Evolutionary conservation across 345 rosid genomes (phyloP).

Genomic region (Sonneratia caseolaris): DNA sequence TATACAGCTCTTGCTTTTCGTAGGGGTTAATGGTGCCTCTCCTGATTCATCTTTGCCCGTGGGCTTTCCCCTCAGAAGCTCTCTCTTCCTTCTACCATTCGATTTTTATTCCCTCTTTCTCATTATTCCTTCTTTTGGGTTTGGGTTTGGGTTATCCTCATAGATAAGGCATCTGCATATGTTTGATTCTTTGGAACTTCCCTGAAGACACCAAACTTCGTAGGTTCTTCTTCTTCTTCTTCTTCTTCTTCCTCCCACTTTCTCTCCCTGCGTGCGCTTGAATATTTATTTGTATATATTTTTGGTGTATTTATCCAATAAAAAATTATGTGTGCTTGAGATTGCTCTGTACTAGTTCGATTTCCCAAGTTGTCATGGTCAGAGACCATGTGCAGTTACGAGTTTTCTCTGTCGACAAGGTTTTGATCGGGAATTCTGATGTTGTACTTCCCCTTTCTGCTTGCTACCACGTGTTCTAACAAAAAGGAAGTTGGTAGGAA

Average conservation of each 20-base stretch:
- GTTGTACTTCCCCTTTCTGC: not conserved
- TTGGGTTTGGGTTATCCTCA: not conserved
- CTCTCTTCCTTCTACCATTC: not conserved
- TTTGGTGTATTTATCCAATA: not conserved
- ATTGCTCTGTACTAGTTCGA: not conserved
- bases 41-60: not conserved
- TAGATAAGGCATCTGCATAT: slow-evolving; percentile 4
- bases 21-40: not conserved
- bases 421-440: not conserved
- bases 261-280: not conserved
- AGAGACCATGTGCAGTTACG: not conserved
- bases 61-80: not conserved
- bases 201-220: slow-evolving; percentile 11
- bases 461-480: not conserved
- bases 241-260: not conserved
- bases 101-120: not conserved
- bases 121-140: not conserved
- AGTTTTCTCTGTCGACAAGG: not conserved
- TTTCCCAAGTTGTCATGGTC: not conserved
- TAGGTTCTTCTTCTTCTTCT: slow-evolving; percentile 1
- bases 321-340: not conserved
- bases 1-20: not conserved
- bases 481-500: not conserved
- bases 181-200: slow-evolving; percentile 6
- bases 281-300: not conserved